Base-by-base conservation (phyloP, 2,329 filamentous ascomycete species). In the Chrysoporthe puriensis region DNA sequence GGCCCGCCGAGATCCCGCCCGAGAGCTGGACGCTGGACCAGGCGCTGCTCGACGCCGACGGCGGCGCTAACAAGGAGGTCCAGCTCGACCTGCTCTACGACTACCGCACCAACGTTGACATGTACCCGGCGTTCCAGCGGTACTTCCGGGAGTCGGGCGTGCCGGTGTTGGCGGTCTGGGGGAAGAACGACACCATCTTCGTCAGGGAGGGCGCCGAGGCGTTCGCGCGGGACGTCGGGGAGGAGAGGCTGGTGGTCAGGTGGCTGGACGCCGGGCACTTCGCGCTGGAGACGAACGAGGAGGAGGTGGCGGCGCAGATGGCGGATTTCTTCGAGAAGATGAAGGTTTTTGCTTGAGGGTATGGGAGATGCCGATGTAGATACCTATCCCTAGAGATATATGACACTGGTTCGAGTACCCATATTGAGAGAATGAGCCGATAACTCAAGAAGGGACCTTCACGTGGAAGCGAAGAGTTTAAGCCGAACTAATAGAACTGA, bases 1-100 rank as follows among this genome's bases (percentile, higher is more conserved):
- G 79, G 44, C 72, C 77, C 0, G 72, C 70, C 1, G 42, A 69
- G 8, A 75, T 86, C 13, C 77, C 79, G 9, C 84, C 84, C 0
- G 83, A 82, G 68, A 72, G 81, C 0, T 86, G 82, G 62, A 74
- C 76, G 7, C 80, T 88, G 0, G 86, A 90, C 72, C 81, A 84
- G 64, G 79, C 83, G 0, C 77, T 88, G 9, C 71, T 88, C 61
- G 34, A 43, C 46, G 61, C 26, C 21, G 3, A 5, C 9, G 2
- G 1, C 9, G 26, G 21, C n/a, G 48, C 50, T 11, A 84, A 84
- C 66, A 78, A 80, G 36, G 82, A 87, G 1, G 78, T 83, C 18
- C 87, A 89, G 74, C 73, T 89, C 1, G 85, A 86, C 69, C 73
- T 89, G 2, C 83, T 89, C 60, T 81, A 83, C 68, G 85, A 88